Evolutionary conservation across 192 early-diverging fungal species (phyloP), one percentile per base, ranked within the genome.

Genomic region (Rhizophagus prolifer): DNA sequence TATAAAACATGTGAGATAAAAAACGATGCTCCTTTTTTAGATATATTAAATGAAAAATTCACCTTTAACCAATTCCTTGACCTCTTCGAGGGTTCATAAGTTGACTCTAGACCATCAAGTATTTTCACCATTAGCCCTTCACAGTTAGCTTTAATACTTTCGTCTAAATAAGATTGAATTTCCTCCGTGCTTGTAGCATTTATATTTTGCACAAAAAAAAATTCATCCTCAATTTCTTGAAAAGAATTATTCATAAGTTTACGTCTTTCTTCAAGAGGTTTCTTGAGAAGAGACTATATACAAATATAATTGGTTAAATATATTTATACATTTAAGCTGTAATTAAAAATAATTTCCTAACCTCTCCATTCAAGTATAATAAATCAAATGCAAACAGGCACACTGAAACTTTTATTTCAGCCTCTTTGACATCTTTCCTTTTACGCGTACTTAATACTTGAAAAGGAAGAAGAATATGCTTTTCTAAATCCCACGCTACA

Each of bases 1-100:
- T 70, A 26, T 41, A n/a, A 9, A 66, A 19, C 9, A 47, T 7
- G 9, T 50, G 41, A 46, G 25, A 69, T 47, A 67, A 67, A 38
- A 38, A 23, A 41, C 7, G 5, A 12, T n/a, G 38, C 6, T 6
- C 9, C 36, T 21, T 26, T 44, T 41, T n/a, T 9, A 21, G 41
- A n/a, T 2, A 21, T 21, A n/a, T 10, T 7, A 66, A 19, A 16
- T 14, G 4, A 16, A 8, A 34, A 41, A 10, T n/a, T 69, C 38
- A 94, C 94, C 85, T 99, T 99, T 21, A 99, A 89, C 98, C 98
- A 99, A 83, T 99, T 99, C 61, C 95, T 86, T 16, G 96, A 98
- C 23, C 98, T 88, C 82, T 95, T 94, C 44, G 93, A 95, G 13
- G 97, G 98, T 79, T 99, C 98, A 80, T 99, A 99, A 0, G 92